These are phyloP conservation scores for Microbotryum intermedium DNA, from an alignment of 1,284 basidiomycete genomes.

Conservation along the genomic window DNA sequence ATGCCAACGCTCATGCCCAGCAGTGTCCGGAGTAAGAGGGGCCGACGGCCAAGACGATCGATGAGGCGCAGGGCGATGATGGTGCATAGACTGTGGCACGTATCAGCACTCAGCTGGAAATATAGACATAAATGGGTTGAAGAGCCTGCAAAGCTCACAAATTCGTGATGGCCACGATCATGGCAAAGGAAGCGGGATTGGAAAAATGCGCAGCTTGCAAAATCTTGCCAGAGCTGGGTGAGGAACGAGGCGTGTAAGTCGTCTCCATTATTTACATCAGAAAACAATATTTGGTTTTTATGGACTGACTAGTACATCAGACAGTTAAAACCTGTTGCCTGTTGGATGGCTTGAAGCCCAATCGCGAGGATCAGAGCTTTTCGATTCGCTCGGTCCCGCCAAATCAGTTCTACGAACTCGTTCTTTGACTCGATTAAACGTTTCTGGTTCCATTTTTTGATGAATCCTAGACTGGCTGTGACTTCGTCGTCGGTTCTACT, in stretches of 20 bases:
- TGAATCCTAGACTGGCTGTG: too few relatives aligned
- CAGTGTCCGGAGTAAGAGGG: slow-evolving; percentile 66
- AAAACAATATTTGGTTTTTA: neutral
- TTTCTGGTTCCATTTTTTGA: slow-evolving; percentile 42
- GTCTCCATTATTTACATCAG: neutral
- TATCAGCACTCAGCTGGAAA: slow-evolving; percentile 60
- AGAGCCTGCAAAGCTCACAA: neutral
- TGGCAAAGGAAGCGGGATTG: slow-evolving; percentile 66
- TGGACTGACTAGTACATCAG: slow-evolving; percentile 46
- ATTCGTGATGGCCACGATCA: slow-evolving; percentile 67
- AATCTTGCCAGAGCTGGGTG: slow-evolving; percentile 48
- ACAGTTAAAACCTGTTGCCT: slow-evolving; percentile 53
- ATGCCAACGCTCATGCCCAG: slow-evolving; percentile 69
- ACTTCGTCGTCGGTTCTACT: too few relatives aligned
- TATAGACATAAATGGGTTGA: slow-evolving; percentile 23
- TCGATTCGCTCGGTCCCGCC: slow-evolving; percentile 19
- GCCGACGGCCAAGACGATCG: slow-evolving; percentile 64
- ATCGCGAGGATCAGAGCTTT: slow-evolving; percentile 56
- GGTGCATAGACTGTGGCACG: slow-evolving; percentile 12
- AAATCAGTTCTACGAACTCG: slow-evolving; percentile 1
- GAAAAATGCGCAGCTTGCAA: slow-evolving; percentile 69
- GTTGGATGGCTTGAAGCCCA: slow-evolving; percentile 71
- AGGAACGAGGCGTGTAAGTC: neutral
- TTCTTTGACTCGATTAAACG: slow-evolving; percentile 46
- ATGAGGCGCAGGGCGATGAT: slow-evolving; percentile 58